Conservation (phyloP, 768 basidiomycete species). For the Phanerochaete carnosa region DNA sequence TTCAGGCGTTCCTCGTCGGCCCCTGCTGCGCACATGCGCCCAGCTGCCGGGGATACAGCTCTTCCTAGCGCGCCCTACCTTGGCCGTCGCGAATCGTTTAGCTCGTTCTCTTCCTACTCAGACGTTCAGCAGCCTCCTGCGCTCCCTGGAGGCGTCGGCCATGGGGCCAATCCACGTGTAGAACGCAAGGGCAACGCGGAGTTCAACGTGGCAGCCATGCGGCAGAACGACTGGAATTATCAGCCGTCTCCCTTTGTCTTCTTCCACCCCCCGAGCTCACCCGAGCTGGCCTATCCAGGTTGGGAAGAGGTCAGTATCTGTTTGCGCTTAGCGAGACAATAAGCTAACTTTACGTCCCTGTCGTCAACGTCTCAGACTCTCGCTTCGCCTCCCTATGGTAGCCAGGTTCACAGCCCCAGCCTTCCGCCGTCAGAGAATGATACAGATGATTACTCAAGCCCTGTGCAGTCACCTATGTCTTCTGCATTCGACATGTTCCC, state of each 20-base stretch:
- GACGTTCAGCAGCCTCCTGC: not conserved
- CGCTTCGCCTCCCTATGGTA: not conserved
- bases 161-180: constrained; percentile 8
- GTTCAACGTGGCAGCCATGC: constrained; percentile 6
- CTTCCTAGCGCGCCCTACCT: constrained; percentile 3
- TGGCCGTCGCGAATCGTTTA: constrained; percentile 12
- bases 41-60: constrained; percentile 6
- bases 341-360: not conserved
- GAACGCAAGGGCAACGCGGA: not conserved
- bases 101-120: constrained; percentile 4
- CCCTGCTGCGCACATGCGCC: constrained; percentile 33
- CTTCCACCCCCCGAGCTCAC: not conserved
- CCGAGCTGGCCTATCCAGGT: not conserved
- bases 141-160: not conserved
- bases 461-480: constrained; percentile 9
- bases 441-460: constrained; percentile 9
- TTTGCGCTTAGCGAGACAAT: not conserved
- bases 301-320: constrained; percentile 5
- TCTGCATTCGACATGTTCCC: constrained; percentile 3
- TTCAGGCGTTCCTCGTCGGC: constrained; percentile 63
- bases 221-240: not conserved
- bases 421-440: constrained; percentile 10
- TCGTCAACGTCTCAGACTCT: not conserved
- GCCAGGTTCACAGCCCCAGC: constrained; percentile 5
- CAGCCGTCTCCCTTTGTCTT: constrained; percentile 2